phyloP scores from a whole-genome alignment of 75 land plant genomes.

The Pinus tabuliformis region DNA sequence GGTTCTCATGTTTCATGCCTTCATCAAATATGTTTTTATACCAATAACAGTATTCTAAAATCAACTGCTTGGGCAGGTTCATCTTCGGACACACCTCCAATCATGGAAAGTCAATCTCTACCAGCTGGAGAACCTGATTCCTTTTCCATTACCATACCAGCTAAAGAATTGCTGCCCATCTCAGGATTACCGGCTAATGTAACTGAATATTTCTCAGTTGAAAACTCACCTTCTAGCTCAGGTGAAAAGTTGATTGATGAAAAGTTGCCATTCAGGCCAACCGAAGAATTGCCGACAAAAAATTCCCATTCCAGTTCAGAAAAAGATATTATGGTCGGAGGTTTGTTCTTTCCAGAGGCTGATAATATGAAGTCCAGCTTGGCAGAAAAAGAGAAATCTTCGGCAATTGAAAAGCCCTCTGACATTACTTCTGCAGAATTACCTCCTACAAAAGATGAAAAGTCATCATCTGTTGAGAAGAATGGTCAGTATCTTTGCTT shows the following conservation, averaged over 20 bases:
- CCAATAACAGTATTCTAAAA: not conserved
- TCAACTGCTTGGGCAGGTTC: not conserved
- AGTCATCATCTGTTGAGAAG: not conserved
- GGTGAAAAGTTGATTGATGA: not conserved
- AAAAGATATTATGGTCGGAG: not conserved
- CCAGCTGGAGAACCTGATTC: not conserved
- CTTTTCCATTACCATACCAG: not conserved
- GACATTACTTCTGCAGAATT: not conserved
- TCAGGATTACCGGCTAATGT: not conserved
- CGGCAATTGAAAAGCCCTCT: not conserved
- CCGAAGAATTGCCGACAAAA: not conserved
- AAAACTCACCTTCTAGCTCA: not conserved
- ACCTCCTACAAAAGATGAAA: not conserved
- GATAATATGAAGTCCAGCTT: not conserved
- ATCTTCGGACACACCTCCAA: not conserved
- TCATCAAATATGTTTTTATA: not conserved
- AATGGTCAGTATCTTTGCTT: constrained; percentile 2
- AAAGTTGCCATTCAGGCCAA: not conserved
- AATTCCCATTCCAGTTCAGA: not conserved
- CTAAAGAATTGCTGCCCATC: not conserved
- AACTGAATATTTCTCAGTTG: too few species aligned
- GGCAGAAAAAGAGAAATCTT: not conserved
- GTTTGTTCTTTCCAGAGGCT: too few species aligned
- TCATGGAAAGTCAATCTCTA: not conserved
- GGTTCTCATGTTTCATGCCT: not conserved